A percentile compares a stretch with the other conserved stretches of the same genome.
These are phyloP conservation scores for Colletotrichum zoysiae DNA, from an alignment of 2,329 filamentous ascomycete species.

Conservation along the genomic window DNA sequence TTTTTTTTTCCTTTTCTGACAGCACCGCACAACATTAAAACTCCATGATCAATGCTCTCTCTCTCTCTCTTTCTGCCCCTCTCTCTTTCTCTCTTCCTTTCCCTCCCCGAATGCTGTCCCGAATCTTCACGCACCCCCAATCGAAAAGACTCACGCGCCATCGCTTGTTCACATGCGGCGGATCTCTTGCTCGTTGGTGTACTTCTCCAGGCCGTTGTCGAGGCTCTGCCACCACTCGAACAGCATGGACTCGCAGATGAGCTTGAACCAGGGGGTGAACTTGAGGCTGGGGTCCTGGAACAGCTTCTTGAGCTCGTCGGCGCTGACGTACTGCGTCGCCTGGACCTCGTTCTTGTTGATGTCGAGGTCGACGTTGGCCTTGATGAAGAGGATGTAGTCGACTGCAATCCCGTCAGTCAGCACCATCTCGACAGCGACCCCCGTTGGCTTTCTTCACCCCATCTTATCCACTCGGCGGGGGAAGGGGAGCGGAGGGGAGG, in stretches of 20 bases:
- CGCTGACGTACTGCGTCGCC: slow-evolving; percentile 85
- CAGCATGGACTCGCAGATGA: slow-evolving; percentile 97
- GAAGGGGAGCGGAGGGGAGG: background rate
- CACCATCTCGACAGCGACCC: background rate
- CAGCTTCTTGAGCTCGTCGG: slow-evolving; percentile 85
- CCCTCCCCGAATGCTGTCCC: background rate
- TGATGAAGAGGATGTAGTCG: slow-evolving; percentile 99
- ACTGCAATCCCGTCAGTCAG: slow-evolving; percentile 65
- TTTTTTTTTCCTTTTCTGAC: background rate
- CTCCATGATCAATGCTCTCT: slow-evolving; percentile 6
- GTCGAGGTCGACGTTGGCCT: slow-evolving; percentile 87
- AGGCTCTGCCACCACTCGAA: slow-evolving; percentile 98
- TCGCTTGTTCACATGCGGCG: slow-evolving; percentile 75
- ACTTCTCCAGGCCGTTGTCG: slow-evolving; percentile 84
- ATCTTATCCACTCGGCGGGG: too few relatives aligned
- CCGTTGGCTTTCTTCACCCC: background rate
- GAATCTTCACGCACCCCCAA: background rate
- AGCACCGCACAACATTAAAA: slow-evolving; percentile 9
- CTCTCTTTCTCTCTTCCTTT: background rate
- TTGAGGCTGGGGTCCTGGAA: slow-evolving; percentile 85
- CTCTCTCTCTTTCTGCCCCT: background rate
- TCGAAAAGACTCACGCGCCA: background rate
- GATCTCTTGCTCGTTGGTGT: slow-evolving; percentile 87
- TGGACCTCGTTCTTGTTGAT: slow-evolving; percentile 90
- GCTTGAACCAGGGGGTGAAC: slow-evolving; percentile 99